Evolutionary conservation across 176 grass and related monocot genomes (phyloP).

Genomic region (Metroxylon sagu): DNA sequence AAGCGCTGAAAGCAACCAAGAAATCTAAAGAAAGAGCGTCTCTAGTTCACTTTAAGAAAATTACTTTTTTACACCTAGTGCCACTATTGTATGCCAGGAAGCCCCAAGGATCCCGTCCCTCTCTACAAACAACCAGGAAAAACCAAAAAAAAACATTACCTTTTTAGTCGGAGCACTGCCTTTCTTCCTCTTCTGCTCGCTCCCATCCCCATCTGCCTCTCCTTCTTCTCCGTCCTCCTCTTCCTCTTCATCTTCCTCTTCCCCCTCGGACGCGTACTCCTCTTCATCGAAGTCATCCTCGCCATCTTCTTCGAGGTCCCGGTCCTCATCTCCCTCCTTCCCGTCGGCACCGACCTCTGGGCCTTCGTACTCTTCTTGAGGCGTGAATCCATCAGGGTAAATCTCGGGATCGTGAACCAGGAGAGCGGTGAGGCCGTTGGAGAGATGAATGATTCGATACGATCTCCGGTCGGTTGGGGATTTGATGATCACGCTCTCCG

Average conservation of each 20-base stretch:
- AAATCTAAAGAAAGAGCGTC: too few relatives aligned
- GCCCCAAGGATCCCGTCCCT: too few relatives aligned
- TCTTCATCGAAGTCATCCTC: constrained; percentile 7
- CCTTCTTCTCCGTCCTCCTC: constrained; percentile 22
- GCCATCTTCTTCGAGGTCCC: constrained; percentile 5
- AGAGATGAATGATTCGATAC: constrained; percentile 65
- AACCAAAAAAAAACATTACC: constrained; percentile 25
- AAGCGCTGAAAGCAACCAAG: too few relatives aligned
- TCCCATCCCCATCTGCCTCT: constrained; percentile 28
- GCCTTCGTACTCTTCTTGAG: constrained; percentile 8
- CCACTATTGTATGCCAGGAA: too few relatives aligned
- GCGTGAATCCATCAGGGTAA: constrained; percentile 42
- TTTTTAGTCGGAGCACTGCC: constrained; percentile 58
- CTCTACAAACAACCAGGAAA: too few relatives aligned
- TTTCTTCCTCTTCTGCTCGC: constrained; percentile 38
- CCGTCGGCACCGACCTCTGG: neutral
- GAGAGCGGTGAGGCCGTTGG: constrained; percentile 63
- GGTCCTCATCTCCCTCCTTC: constrained; percentile 23
- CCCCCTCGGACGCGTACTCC: constrained; percentile 20
- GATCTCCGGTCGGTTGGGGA: constrained; percentile 68
- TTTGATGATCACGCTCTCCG: constrained; percentile 61
- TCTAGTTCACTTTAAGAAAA: too few relatives aligned
- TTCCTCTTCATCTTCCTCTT: constrained; percentile 20
- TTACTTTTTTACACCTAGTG: too few relatives aligned
- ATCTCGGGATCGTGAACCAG: constrained; percentile 88